Conservation (phyloP, 2,329 filamentous ascomycete species). For the Podosphaera fusca region DNA sequence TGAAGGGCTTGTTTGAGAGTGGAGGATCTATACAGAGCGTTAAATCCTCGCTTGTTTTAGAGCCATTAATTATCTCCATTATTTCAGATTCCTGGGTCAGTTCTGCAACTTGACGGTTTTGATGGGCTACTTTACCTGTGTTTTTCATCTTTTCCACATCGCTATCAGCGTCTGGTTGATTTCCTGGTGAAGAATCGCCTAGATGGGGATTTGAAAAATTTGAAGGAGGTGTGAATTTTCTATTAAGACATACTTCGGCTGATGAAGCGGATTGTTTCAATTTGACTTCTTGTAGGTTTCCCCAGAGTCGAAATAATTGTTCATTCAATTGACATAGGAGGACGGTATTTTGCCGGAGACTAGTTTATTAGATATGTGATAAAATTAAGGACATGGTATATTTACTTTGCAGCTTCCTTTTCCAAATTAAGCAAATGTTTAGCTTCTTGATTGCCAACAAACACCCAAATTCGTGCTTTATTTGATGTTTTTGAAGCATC, state of each 20-base stretch:
- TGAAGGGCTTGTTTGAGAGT: constrained; percentile 32
- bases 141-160: constrained; percentile 7
- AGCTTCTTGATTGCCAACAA: constrained; percentile 38
- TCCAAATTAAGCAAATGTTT: constrained; percentile 29
- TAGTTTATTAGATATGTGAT: constrained; percentile 12
- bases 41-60: constrained; percentile 3
- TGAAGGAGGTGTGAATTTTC: constrained; percentile 3
- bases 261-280: constrained; percentile 9
- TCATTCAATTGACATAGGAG: constrained; percentile 35
- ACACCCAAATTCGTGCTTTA: constrained; percentile 35
- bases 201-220: constrained; percentile 1
- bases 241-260: not conserved
- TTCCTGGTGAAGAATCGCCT: constrained; percentile 3
- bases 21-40: not conserved
- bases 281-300: constrained; percentile 56
- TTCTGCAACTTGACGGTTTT: not conserved
- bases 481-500: constrained; percentile 25
- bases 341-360: constrained; percentile 30
- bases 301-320: constrained; percentile 62
- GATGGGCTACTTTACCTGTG: not conserved
- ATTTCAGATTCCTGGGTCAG: not conserved
- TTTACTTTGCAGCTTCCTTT: constrained; percentile 27
- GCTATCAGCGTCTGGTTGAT: constrained; percentile 11
- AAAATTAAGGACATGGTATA: constrained; percentile 4
- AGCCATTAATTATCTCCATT: not conserved